A percentile compares a stretch with the other conserved stretches of the same genome.
Conservation (phyloP, 2,329 filamentous ascomycete genomes). For the Colletotrichum higginsianum region DNA sequence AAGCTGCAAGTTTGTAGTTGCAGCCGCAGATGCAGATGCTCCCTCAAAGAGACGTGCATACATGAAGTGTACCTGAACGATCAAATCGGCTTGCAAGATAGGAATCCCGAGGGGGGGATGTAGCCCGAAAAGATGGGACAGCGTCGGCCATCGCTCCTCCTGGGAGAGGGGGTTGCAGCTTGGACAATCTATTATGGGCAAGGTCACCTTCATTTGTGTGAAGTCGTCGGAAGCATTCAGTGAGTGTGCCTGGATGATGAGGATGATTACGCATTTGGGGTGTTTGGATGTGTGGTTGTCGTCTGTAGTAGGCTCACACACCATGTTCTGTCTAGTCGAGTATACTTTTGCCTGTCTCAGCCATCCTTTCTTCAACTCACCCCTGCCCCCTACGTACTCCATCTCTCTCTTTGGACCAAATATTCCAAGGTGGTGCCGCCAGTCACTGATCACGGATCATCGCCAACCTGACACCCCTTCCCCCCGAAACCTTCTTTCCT, state of each 20-base stretch:
- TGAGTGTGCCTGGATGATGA: neutral
- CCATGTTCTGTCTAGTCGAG: too few species aligned
- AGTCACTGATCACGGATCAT: neutral
- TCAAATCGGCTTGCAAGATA: neutral
- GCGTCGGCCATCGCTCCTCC: neutral
- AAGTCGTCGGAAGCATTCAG: neutral
- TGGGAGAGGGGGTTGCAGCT: neutral
- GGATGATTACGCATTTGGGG: neutral
- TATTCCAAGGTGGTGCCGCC: conserved; percentile 10
- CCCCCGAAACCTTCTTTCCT: conserved; percentile 34
- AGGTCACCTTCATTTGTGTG: neutral
- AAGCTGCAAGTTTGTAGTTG: neutral
- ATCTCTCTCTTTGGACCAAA: neutral
- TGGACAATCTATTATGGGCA: neutral
- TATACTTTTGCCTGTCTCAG: neutral
- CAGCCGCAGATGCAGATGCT: neutral
- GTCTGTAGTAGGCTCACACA: too few species aligned
- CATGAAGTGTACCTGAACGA: neutral
- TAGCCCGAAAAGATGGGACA: neutral
- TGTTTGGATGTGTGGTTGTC: neutral
- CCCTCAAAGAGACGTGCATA: conserved; percentile 5
- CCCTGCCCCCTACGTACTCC: neutral
- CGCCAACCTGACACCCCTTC: neutral
- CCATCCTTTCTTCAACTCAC: neutral
- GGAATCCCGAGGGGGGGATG: neutral